Percentiles rank a stretch among this genome's conserved stretches.
Evolutionary conservation across 768 basidiomycete genomes (phyloP).

Genomic region (Suillus plorans): DNA sequence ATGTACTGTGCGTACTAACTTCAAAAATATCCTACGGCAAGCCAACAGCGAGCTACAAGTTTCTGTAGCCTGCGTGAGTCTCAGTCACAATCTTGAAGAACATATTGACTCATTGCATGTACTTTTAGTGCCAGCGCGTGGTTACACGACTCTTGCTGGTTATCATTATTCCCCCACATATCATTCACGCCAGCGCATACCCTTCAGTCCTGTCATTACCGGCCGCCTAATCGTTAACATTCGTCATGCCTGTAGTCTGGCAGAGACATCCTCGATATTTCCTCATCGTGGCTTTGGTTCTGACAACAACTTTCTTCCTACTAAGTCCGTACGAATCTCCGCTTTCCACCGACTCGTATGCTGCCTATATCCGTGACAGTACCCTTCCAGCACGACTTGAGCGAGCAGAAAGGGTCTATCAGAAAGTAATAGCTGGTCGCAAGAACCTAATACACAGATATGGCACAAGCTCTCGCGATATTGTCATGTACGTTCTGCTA

Average conservation of each 20-base stretch:
- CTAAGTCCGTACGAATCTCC: constrained; percentile 37
- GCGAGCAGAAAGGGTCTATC: constrained; percentile 47
- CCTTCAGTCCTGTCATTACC: constrained; percentile 13
- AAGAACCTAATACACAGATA: constrained; percentile 51
- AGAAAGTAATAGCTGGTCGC: constrained; percentile 40
- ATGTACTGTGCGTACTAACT: not conserved
- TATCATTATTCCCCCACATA: constrained; percentile 16
- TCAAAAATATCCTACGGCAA: not conserved
- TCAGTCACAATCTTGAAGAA: not conserved
- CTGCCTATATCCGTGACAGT: constrained; percentile 29
- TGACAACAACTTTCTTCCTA: constrained; percentile 48
- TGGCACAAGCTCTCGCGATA: constrained; percentile 50
- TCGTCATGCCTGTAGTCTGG: constrained; percentile 32
- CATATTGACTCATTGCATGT: not conserved
- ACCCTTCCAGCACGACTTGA: constrained; percentile 40
- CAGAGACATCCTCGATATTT: constrained; percentile 55
- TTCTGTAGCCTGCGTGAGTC: not conserved
- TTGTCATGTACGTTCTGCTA: constrained; percentile 40
- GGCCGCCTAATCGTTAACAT: not conserved
- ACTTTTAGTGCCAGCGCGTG: not conserved
- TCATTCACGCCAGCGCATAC: constrained; percentile 8
- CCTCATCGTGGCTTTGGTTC: constrained; percentile 40
- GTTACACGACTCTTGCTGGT: constrained; percentile 6
- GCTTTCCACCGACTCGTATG: constrained; percentile 22
- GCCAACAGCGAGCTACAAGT: not conserved